Base-by-base conservation (phyloP, 2,329 filamentous ascomycete species). In the Coleophoma eucalyptorum region DNA sequence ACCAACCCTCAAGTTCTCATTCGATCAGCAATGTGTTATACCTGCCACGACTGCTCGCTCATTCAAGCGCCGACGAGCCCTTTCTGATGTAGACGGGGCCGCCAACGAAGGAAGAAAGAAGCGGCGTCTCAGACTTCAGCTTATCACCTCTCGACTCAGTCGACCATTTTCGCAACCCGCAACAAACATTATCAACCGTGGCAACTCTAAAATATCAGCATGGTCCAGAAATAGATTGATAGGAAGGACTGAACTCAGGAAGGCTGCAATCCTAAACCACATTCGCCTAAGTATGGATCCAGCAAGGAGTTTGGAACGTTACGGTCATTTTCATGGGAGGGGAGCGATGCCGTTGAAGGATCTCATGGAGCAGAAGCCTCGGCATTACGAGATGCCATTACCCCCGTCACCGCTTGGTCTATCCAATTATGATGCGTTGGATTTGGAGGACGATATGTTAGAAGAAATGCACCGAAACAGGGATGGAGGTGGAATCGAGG, bases 101-200 rank as follows among this genome's bases (percentile, higher is more conserved):
- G 57, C 57, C 13, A 60, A 60, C 42, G 58, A 56, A 43, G 58
- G 61, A 11, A 57, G 64, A 45, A 90, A 90, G 73, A 90, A 89
- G 67, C 80, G 86, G 20, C 76, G 86, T 3, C 69, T 89, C 4
- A 76, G 83, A 1, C 70, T 81, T 2, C 68, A 78, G 18, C 74
- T 89, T 41, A 80, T 89, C 61, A 90, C 87, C 1, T 89, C 84
- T 18, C 78, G 84, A 7, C 79, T 90, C 1, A 89, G 85, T 10
- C 78, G 76, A 44, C 85, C 86, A 1, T 90, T 82, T 66, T 88
- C 85, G 0, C 73, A 80, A 26, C 86, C 86, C 0, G 83, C 86
- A 3, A 83, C 84, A 41, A 84, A 89, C 60, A 87, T 89, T 50
- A 74, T 85, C 48, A 81, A 84, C 64, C 78, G 83, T 21, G 83